Conservation (phyloP, 2,329 filamentous ascomycete species). For the Talaromyces marneffei region DNA sequence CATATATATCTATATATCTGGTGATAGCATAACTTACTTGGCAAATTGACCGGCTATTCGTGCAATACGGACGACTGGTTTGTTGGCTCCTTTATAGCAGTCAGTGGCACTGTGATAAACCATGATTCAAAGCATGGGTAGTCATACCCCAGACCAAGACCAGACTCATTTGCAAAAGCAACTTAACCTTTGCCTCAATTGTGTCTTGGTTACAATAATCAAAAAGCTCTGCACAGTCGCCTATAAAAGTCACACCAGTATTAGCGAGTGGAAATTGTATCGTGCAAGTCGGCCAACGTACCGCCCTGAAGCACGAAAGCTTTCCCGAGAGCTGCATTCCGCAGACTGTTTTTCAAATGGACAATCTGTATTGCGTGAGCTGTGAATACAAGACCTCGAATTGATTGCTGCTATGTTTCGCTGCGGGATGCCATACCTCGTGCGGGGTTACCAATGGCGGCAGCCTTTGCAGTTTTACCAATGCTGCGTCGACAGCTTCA, state of each 20-base stretch:
- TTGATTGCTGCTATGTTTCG: not conserved
- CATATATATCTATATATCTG: not conserved
- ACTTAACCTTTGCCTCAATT: conserved; percentile 95
- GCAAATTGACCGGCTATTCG: conserved; percentile 97
- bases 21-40: conserved; percentile 46
- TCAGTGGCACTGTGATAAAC: not conserved
- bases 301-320: conserved; percentile 93
- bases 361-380: conserved; percentile 49
- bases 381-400: not conserved
- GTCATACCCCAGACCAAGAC: conserved; percentile 76
- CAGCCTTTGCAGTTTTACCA: conserved; percentile 39
- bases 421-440: conserved; percentile 27
- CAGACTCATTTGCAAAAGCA: conserved; percentile 93
- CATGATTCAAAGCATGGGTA: conserved; percentile 25
- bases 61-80: conserved; percentile 85
- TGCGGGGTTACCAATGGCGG: conserved; percentile 45
- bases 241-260: conserved; percentile 18
- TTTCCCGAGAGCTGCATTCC: conserved; percentile 81
- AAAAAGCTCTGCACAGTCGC: conserved; percentile 92
- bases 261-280: not conserved
- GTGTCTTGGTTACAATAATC: conserved; percentile 86
- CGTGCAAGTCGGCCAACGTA: conserved; percentile 17
- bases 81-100: conserved; percentile 47
- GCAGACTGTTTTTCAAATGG: conserved; percentile 69
- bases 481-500: conserved; percentile 33